These are phyloP conservation scores for Carex myosuroides DNA, from an alignment of 176 grass and related monocot species.

Conservation along the genomic window DNA sequence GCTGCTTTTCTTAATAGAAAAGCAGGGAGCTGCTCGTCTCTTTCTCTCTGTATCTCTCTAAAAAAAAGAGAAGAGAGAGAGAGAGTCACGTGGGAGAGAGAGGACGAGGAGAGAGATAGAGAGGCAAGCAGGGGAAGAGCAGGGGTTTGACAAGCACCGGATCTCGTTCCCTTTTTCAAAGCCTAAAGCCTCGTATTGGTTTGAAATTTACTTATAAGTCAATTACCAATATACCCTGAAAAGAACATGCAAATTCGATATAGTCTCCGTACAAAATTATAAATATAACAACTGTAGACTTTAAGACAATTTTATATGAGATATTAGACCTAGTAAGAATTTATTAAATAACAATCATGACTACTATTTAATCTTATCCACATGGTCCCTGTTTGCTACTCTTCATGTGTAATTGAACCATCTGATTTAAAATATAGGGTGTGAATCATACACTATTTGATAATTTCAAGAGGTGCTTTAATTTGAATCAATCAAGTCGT, in stretches of 20 bases:
- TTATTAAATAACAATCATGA: neutral
- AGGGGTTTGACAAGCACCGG: no score
- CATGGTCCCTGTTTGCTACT: neutral
- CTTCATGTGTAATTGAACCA: neutral
- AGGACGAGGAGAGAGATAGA: no score
- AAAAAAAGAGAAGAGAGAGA: no score
- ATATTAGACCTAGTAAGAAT: neutral
- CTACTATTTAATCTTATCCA: conserved; percentile 8
- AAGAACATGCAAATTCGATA: neutral
- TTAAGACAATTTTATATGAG: neutral
- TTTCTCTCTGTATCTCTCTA: no score
- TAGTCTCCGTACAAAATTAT: neutral
- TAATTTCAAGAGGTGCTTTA: neutral
- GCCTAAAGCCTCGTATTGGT: neutral
- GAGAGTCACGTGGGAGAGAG: no score
- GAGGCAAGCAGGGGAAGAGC: no score
- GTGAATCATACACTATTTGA: neutral
- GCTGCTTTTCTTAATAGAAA: no score
- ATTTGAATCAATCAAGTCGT: neutral
- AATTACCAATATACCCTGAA: neutral
- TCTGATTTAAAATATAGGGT: neutral
- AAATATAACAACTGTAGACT: neutral
- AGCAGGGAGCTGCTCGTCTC: no score
- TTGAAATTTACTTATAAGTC: neutral
- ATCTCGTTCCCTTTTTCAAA: neutral